Percentiles rank a stretch among this genome's conserved stretches.
Evolutionary conservation across 1,284 basidiomycete species (phyloP).

Genomic region (Trametes pubescens): DNA sequence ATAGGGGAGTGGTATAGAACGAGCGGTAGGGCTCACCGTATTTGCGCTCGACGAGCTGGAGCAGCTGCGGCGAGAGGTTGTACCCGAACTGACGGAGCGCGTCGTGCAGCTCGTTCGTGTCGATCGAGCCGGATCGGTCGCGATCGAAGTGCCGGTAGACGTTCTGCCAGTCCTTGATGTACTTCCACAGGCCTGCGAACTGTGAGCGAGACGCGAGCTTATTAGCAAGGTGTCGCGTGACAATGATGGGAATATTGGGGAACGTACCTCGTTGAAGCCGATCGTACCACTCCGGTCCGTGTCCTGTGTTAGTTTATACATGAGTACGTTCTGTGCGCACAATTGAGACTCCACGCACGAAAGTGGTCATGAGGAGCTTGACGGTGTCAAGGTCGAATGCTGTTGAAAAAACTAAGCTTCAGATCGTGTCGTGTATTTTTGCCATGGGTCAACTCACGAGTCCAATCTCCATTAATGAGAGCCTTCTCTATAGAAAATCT

Average conservation of each 20-base stretch:
- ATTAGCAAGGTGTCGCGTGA: background rate
- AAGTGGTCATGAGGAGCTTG: slow-evolving; percentile 83
- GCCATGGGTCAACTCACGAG: slow-evolving; percentile 40
- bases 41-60: slow-evolving; percentile 69
- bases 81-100: slow-evolving; percentile 79
- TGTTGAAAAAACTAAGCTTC: slow-evolving; percentile 37
- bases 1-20: background rate
- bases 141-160: slow-evolving; percentile 83
- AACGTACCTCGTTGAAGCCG: slow-evolving; percentile 73
- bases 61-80: slow-evolving; percentile 68
- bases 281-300: slow-evolving; percentile 78
- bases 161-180: slow-evolving; percentile 86
- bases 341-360: no score
- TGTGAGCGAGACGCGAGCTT: slow-evolving; percentile 36
- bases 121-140: slow-evolving; percentile 80
- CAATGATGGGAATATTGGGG: background rate
- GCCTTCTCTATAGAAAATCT: slow-evolving; percentile 59
- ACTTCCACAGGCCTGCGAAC: slow-evolving; percentile 83
- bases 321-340: no score
- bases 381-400: slow-evolving; percentile 86
- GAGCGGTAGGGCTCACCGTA: slow-evolving; percentile 57
- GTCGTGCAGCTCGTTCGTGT: slow-evolving; percentile 66
- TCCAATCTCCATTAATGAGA: slow-evolving; percentile 82
- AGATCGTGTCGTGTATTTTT: background rate
- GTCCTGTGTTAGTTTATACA: slow-evolving; percentile 52